phyloP scores from a whole-genome alignment of 2,329 filamentous ascomycete genomes.

The Phymatotrichopsis omnivora region DNA sequence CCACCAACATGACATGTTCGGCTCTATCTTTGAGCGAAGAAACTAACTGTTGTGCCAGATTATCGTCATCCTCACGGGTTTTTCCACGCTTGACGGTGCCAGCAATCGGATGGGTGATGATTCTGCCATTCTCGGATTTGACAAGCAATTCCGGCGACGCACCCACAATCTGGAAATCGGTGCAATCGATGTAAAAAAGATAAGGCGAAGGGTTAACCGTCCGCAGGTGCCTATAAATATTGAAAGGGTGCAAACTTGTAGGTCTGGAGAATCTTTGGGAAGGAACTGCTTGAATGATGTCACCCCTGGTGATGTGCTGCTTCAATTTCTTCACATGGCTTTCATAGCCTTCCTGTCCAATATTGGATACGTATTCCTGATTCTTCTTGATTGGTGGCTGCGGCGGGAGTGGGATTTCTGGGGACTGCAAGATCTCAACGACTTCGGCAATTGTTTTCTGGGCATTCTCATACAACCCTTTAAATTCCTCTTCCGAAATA shows the following conservation, averaged over 20 bases:
- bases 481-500: slow-evolving; percentile 45
- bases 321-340: slow-evolving; percentile 77
- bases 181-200: slow-evolving; percentile 89
- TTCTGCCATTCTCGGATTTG: slow-evolving; percentile 73
- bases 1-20: slow-evolving; percentile 96
- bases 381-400: slow-evolving; percentile 63
- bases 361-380: slow-evolving; percentile 81
- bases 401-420: slow-evolving; percentile 64
- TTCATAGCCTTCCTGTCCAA: slow-evolving; percentile 82
- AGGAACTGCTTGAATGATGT: slow-evolving; percentile 96
- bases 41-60: slow-evolving; percentile 64
- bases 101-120: slow-evolving; percentile 95
- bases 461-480: slow-evolving; percentile 59
- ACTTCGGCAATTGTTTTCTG: slow-evolving; percentile 53
- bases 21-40: slow-evolving; percentile 81
- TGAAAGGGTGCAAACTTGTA: slow-evolving; percentile 89
- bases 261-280: slow-evolving; percentile 86
- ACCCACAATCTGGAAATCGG: slow-evolving; percentile 87
- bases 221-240: slow-evolving; percentile 89
- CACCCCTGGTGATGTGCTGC: slow-evolving; percentile 78
- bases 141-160: slow-evolving; percentile 91
- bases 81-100: slow-evolving; percentile 84
- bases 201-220: slow-evolving; percentile 98
- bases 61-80: slow-evolving; percentile 69
- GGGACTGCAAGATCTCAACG: slow-evolving; percentile 60